Conservation (phyloP, 2,329 filamentous ascomycete genomes). For the Scedosporium dehoogii region DNA sequence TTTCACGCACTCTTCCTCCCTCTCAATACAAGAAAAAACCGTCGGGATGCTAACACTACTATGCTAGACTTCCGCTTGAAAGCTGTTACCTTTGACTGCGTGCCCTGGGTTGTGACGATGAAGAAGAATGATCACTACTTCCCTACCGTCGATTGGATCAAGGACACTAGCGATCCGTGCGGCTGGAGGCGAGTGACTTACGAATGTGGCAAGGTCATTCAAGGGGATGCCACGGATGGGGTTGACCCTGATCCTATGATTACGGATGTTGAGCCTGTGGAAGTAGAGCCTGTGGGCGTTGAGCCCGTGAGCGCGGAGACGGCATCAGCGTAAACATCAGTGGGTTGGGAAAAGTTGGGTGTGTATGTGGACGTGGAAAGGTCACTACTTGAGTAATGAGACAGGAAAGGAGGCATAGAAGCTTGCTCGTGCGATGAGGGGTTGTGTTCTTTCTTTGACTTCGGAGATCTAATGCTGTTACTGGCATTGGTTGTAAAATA, state of each 20-base stretch:
- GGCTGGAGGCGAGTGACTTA: conserved; percentile 57
- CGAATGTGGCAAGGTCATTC: conserved; percentile 41
- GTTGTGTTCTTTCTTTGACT: not conserved
- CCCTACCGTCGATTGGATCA: conserved; percentile 61
- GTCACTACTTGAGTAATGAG: too few species aligned
- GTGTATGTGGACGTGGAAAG: too few species aligned
- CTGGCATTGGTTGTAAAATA: not conserved
- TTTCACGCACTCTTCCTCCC: not conserved
- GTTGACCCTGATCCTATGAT: conserved; percentile 31
- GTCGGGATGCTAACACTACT: conserved; percentile 11
- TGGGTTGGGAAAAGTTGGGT: too few species aligned
- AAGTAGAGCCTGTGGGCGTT: not conserved
- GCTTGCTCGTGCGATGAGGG: too few species aligned
- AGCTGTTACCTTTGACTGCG: conserved; percentile 96
- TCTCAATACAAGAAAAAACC: not conserved
- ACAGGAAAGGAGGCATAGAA: not conserved
- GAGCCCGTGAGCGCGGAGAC: not conserved
- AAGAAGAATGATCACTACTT: conserved; percentile 99
- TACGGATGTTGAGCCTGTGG: conserved; percentile 27
- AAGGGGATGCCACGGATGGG: conserved; percentile 45
- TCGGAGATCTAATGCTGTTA: not conserved
- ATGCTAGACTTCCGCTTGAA: conserved; percentile 76
- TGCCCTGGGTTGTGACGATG: conserved; percentile 99
- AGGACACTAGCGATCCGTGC: conserved; percentile 46
- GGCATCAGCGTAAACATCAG: too few species aligned